A percentile compares a stretch with the other conserved stretches of the same genome.
These are phyloP conservation scores for Clavulina sp. DNA, from an alignment of 768 basidiomycete genomes.

Conservation along the genomic window DNA sequence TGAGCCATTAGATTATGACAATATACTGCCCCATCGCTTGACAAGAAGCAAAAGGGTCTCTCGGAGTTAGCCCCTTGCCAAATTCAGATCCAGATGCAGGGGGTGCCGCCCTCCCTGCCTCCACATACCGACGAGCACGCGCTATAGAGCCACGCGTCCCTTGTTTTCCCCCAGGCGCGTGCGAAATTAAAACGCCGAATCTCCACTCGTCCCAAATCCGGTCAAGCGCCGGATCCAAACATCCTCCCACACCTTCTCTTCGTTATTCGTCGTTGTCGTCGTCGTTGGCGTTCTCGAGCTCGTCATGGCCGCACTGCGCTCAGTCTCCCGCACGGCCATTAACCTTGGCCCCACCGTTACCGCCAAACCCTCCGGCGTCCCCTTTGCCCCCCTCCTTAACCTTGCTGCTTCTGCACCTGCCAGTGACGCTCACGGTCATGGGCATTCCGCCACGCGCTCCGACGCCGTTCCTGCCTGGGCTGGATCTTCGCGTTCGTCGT, in stretches of 20 bases:
- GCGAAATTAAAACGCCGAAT: too few species aligned
- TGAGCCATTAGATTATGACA: too few species aligned
- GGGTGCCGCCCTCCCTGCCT: too few species aligned
- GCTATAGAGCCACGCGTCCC: too few species aligned
- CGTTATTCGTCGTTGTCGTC: too few species aligned
- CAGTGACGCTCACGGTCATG: conserved; percentile 34
- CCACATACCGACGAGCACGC: too few species aligned
- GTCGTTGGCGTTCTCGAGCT: not conserved
- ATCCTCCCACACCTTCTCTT: too few species aligned
- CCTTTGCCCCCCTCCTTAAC: conserved; percentile 57
- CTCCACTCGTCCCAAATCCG: not conserved
- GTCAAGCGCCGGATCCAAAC: not conserved
- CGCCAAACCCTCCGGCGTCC: conserved; percentile 62
- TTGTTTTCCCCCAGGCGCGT: too few species aligned
- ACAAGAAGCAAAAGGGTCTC: too few species aligned
- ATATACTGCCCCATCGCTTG: too few species aligned
- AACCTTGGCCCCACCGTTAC: conserved; percentile 70
- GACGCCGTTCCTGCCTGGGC: conserved; percentile 49
- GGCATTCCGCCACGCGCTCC: conserved; percentile 34
- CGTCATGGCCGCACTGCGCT: conserved; percentile 3
- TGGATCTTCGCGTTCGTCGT: conserved; percentile 32
- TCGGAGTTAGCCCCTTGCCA: too few species aligned
- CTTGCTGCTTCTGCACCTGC: conserved; percentile 47
- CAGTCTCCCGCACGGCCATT: conserved; percentile 17
- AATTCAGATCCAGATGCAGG: too few species aligned